phyloP scores from a whole-genome alignment of 1,139 yeast species.

The Arxiozyma telluris region DNA sequence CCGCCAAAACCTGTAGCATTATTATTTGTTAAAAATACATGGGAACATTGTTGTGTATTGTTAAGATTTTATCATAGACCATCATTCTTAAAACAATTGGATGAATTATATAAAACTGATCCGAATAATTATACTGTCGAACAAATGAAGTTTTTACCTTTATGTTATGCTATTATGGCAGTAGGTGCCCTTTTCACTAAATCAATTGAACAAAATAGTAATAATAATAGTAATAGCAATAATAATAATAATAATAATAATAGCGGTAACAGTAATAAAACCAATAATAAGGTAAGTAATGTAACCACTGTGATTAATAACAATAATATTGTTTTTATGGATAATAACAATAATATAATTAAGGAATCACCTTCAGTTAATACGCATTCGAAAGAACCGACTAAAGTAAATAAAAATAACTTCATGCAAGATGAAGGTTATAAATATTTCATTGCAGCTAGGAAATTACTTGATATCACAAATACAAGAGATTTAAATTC shows the following conservation, averaged over 20 bases:
- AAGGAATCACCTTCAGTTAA: not conserved
- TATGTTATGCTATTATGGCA: slow-evolving; percentile 65
- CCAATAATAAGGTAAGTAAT: not conserved
- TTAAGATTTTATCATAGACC: slow-evolving; percentile 86
- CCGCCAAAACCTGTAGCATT: slow-evolving; percentile 74
- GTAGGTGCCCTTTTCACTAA: slow-evolving; percentile 66
- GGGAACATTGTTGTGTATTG: slow-evolving; percentile 83
- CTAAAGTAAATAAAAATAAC: slow-evolving; percentile 33
- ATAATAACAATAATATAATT: slow-evolving; percentile 17
- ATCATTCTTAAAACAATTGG: slow-evolving; percentile 54
- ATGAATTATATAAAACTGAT: slow-evolving; percentile 55
- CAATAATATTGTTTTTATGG: slow-evolving; percentile 29
- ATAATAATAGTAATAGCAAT: slow-evolving; percentile 17
- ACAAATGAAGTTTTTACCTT: slow-evolving; percentile 63
- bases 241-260: slow-evolving; percentile 1
- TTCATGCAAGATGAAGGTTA: slow-evolving; percentile 73
- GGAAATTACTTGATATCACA: slow-evolving; percentile 69
- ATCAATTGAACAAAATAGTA: slow-evolving; percentile 36
- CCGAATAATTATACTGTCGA: slow-evolving; percentile 57
- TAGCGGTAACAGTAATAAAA: not conserved
- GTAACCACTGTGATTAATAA: slow-evolving; percentile 27
- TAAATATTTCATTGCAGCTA: slow-evolving; percentile 77
- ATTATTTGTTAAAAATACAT: slow-evolving; percentile 64
- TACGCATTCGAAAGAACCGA: not conserved
- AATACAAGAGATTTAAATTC: slow-evolving; percentile 57